These are phyloP conservation scores for Meyerozyma smithsonii DNA, from an alignment of 1,139 yeast species.

Conservation along the genomic window DNA sequence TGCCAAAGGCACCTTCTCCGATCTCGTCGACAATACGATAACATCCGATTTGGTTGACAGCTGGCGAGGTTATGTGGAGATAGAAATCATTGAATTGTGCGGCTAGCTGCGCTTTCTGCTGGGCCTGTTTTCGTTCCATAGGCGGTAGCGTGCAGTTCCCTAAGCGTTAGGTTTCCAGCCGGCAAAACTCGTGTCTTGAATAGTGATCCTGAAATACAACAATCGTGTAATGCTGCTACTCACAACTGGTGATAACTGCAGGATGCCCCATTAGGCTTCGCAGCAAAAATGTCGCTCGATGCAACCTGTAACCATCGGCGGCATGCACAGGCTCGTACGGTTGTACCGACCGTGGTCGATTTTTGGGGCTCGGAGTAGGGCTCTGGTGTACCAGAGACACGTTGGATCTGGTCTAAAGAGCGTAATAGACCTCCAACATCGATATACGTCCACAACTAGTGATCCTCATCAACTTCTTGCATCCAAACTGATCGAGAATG, in stretches of 20 bases:
- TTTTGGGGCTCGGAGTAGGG: background rate
- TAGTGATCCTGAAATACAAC: too few relatives aligned
- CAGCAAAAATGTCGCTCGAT: background rate
- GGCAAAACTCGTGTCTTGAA: too few relatives aligned
- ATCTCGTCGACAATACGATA: slow-evolving; percentile 66
- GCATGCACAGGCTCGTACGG: background rate
- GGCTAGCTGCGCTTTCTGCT: slow-evolving; percentile 44
- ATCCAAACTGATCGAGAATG: background rate
- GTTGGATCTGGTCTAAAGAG: background rate
- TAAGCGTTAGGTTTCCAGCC: too few relatives aligned
- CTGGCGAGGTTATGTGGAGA: slow-evolving; percentile 47
- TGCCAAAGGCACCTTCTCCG: slow-evolving; percentile 92
- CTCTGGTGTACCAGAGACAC: background rate
- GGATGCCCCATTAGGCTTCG: background rate
- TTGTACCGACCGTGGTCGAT: background rate
- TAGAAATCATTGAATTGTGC: slow-evolving; percentile 63
- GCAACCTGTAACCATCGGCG: background rate
- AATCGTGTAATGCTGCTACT: background rate
- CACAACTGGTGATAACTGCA: background rate
- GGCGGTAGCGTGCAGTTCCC: too few relatives aligned
- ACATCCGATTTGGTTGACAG: slow-evolving; percentile 66
- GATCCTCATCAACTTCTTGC: background rate
- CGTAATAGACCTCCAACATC: background rate
- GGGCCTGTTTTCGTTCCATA: slow-evolving; percentile 16
- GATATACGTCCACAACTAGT: background rate